Evolutionary conservation across 257 asterid genomes (phyloP), one percentile per base, ranked within the genome.

Genomic region (Orobanche coerulescens): DNA sequence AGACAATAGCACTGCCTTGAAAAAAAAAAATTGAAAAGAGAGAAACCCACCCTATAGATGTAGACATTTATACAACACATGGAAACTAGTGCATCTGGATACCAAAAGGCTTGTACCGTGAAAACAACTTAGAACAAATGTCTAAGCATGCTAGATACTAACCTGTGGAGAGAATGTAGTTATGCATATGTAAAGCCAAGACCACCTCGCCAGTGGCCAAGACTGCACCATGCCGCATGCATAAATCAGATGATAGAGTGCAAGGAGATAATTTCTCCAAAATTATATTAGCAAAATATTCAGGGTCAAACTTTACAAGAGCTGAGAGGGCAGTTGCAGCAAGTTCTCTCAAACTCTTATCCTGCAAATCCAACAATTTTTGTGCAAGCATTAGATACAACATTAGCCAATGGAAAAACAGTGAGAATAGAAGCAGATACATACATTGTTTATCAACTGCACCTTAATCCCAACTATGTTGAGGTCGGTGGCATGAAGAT

Each of bases 181-280:
- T 82, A 65, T 65, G 67, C 73, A 78, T 55, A 70, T 86, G 79
- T 62, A 92, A 80, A 76, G 95, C 95, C 77, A 81, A 82, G 75
- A 84, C 69, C 72, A 92, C 84, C 77, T 87, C 95, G 65, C 95
- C 98, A 75, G 67, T 61, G 48, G 97, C 95, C 76, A 92, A 79
- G 55, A 92, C 86, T 82, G 95, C 91, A 78, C 98, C 98, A 60
- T 88, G 97, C 31, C 98, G 88, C 88, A 82, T 86, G 79, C 94
- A 92, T 72, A 92, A 78, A 78, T 92, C 98, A 81, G 98, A 72
- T 64, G 95, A 86, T 51, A 88, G 78, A 43, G 98, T 88, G 71
- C 81, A 76, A 68, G 98, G 95, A 69, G 80, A 76, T 79, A 88
- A 77, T 76, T 81, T 84, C 68, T 76, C 95, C 79, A 88, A 66